phyloP scores from a whole-genome alignment of 2,329 filamentous ascomycete genomes.

The Paraconiothyrium sp. region DNA sequence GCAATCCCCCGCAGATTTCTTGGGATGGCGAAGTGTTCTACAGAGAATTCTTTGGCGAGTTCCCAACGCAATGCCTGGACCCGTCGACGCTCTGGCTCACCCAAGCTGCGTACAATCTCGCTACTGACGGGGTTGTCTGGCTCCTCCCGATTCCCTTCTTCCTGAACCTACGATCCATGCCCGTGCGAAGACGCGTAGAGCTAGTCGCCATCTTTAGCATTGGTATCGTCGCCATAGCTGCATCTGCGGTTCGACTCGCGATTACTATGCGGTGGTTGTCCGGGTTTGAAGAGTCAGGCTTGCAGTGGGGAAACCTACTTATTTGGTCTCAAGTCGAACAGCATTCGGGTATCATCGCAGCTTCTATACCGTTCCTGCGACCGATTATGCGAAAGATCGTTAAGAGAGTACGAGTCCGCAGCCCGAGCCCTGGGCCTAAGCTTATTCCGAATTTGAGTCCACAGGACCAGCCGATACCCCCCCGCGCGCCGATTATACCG shows the following conservation, averaged over 20 bases:
- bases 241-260: conserved; percentile 40
- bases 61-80: conserved; percentile 34
- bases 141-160: conserved; percentile 57
- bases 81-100: conserved; percentile 38
- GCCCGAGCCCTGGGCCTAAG: conserved; percentile 23
- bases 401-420: conserved; percentile 16
- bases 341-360: conserved; percentile 42
- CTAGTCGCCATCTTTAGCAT: conserved; percentile 52
- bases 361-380: conserved; percentile 44
- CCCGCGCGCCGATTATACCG: conserved; percentile 36
- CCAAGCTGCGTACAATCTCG: conserved; percentile 54
- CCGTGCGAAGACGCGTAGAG: conserved; percentile 58
- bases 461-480: conserved; percentile 17
- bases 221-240: conserved; percentile 42
- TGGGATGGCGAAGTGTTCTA: conserved; percentile 38
- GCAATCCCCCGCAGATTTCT: conserved; percentile 38
- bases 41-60: conserved; percentile 25
- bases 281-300: conserved; percentile 23
- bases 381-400: conserved; percentile 33
- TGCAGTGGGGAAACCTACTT: conserved; percentile 32
- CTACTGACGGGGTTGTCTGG: conserved; percentile 55
- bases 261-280: conserved; percentile 41
- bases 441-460: conserved; percentile 24
- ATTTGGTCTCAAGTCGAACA: conserved; percentile 46
- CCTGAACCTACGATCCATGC: conserved; percentile 55